These are phyloP conservation scores for Closterium sp. DNA, from an alignment of 139 green algal genomes.

Conservation along the genomic window DNA sequence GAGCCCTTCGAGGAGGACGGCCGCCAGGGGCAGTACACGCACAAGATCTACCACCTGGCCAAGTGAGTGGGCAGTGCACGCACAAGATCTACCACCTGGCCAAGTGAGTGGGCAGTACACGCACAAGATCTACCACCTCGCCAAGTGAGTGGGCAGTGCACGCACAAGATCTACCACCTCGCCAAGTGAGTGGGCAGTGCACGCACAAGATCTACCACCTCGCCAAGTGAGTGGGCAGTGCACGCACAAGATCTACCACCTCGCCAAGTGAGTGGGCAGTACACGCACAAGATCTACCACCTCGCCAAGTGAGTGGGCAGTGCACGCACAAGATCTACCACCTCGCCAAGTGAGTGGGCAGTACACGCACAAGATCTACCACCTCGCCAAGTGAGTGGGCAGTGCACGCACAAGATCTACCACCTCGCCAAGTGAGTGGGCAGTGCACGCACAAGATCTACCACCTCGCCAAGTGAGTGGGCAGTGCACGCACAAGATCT, in stretches of 20 bases:
- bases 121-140: slow-evolving; percentile 54
- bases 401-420: slow-evolving; percentile 57
- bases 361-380: slow-evolving; percentile 56
- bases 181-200: slow-evolving; percentile 52
- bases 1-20: slow-evolving; percentile 42
- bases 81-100: slow-evolving; percentile 54
- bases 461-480: slow-evolving; percentile 50
- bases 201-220: slow-evolving; percentile 56
- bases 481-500: slow-evolving; percentile 56
- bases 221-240: slow-evolving; percentile 52
- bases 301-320: slow-evolving; percentile 51
- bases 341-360: slow-evolving; percentile 50
- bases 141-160: slow-evolving; percentile 53
- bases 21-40: slow-evolving; percentile 50
- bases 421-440: slow-evolving; percentile 49
- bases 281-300: slow-evolving; percentile 56
- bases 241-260: slow-evolving; percentile 55
- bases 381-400: slow-evolving; percentile 50
- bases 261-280: slow-evolving; percentile 52
- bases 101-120: slow-evolving; percentile 54
- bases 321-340: slow-evolving; percentile 57
- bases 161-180: slow-evolving; percentile 55
- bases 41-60: slow-evolving; percentile 55
- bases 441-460: slow-evolving; percentile 57
- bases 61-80: slow-evolving; percentile 14